Evolutionary conservation across 176 grass and related monocot genomes (phyloP), one percentile per base, ranked within the genome.

Genomic region (Avena atlantica): DNA sequence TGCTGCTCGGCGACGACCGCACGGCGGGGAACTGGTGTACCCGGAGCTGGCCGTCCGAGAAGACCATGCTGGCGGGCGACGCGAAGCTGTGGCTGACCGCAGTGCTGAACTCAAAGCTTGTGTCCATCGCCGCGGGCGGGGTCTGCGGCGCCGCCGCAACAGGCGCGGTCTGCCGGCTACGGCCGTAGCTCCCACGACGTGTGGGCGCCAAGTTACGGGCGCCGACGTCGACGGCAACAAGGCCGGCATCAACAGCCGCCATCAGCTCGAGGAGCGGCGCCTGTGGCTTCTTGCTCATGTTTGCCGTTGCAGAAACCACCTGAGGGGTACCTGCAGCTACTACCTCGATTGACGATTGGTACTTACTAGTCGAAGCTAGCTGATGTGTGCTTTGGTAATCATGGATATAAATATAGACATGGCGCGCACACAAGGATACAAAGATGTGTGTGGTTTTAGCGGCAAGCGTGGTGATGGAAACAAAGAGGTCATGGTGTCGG

Each of bases 1-100:
- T 82, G 51, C 60, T 60, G 24, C 1, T 52, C 4, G n/a, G 20
- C 40, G 79, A 44, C 6, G 84, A 73, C 20, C 45, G 61, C 79
- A 87, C 58, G 34, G 66, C 66, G 9, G 89, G 89, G 85, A 84
- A 91, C 85, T 91, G 74, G 81, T 91, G 89, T 4, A 75, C 80
- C 24, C 75, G 81, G 36, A 91, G 80, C 85, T 91, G 89, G 67
- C 89, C 89, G 14, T 91, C 89, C 2, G 89, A 91, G 85, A 91
- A 91, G 45, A 91, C 81, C 80, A 87, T 79, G 85, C 89, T 91
- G 19, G 89, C 89, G 0, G 89, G 89, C 67, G 89, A 91, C 36
- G 85, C 65, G 14, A 75, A 59, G 85, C 58, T 84, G 85, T 84
- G 68, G 81, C 75, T 87, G 23, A 51, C 58, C 12, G 10, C 36